These are phyloP conservation scores for Xylaria sp. DNA, from an alignment of 2,329 filamentous ascomycete species.

Conservation along the genomic window DNA sequence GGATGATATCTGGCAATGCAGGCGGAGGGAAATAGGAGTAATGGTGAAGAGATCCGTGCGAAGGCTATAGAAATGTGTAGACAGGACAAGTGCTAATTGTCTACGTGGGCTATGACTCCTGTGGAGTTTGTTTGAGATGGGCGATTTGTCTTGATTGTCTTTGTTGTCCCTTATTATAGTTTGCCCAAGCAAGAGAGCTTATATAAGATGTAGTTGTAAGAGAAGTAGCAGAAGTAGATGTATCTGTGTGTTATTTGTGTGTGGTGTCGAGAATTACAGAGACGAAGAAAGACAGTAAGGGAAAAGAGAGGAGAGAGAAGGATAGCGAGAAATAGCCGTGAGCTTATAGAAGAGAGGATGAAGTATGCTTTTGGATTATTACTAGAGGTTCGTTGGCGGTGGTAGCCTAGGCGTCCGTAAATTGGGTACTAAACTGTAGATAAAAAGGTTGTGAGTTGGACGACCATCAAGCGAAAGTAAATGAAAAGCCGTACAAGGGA, in stretches of 20 bases:
- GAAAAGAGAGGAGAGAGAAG: not conserved
- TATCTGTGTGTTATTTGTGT: not conserved
- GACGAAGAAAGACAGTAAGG: not conserved
- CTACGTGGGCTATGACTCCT: not conserved
- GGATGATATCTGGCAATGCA: conserved; percentile 2
- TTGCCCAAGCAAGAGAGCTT: not conserved
- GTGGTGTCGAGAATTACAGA: not conserved
- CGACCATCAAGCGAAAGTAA: not conserved
- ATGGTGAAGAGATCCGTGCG: not conserved
- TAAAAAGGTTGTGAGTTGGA: not conserved
- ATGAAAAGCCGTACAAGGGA: not conserved
- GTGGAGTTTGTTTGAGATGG: not conserved
- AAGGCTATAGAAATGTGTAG: not conserved
- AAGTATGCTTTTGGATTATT: not conserved
- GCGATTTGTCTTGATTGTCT: not conserved
- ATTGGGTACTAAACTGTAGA: not conserved
- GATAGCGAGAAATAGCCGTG: not conserved
- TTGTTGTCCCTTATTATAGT: not conserved
- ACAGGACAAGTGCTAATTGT: not conserved
- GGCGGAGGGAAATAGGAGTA: not conserved
- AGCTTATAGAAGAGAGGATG: not conserved
- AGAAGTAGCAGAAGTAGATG: not conserved
- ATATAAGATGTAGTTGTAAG: not conserved
- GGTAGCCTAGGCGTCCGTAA: not conserved
- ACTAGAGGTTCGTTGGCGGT: not conserved